These are phyloP conservation scores for Oryza nivara DNA, from an alignment of 176 grass and related monocot species.

Conservation along the genomic window DNA sequence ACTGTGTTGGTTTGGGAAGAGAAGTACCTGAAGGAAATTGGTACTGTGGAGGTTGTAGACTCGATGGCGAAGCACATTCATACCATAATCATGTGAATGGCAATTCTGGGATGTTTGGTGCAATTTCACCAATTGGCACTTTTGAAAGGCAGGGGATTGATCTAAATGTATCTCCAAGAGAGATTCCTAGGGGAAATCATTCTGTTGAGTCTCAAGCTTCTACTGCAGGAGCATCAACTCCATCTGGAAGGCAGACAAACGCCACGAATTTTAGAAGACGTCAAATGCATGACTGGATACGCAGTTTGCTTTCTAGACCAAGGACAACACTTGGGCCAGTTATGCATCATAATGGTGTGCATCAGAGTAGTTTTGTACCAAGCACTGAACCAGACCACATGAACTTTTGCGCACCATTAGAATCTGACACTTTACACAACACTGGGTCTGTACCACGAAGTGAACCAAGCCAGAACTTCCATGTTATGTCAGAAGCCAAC, in stretches of 20 bases:
- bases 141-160: constrained; percentile 62
- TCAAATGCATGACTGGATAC: constrained; percentile 48
- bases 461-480: constrained; percentile 21
- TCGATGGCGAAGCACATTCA: constrained; percentile 48
- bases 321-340: constrained; percentile 3
- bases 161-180: constrained; percentile 80
- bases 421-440: constrained; percentile 34
- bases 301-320: constrained; percentile 54
- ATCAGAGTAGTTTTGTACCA: background rate
- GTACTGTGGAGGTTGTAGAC: constrained; percentile 90
- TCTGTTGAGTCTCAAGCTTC: constrained; percentile 44
- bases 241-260: constrained; percentile 59
- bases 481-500: constrained; percentile 20
- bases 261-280: constrained; percentile 44
- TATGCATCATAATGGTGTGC: constrained; percentile 3
- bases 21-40: constrained; percentile 95
- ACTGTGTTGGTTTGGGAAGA: constrained; percentile 89
- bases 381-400: constrained; percentile 29
- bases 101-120: constrained; percentile 33
- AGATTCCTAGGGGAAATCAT: constrained; percentile 49
- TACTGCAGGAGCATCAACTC: constrained; percentile 49
- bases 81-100: constrained; percentile 21
- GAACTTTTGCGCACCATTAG: constrained; percentile 6
- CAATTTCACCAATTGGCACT: constrained; percentile 28
- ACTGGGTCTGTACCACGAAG: constrained; percentile 19